Base-by-base conservation (phyloP, 2,329 filamentous ascomycete species). In the Periconia sp. region DNA sequence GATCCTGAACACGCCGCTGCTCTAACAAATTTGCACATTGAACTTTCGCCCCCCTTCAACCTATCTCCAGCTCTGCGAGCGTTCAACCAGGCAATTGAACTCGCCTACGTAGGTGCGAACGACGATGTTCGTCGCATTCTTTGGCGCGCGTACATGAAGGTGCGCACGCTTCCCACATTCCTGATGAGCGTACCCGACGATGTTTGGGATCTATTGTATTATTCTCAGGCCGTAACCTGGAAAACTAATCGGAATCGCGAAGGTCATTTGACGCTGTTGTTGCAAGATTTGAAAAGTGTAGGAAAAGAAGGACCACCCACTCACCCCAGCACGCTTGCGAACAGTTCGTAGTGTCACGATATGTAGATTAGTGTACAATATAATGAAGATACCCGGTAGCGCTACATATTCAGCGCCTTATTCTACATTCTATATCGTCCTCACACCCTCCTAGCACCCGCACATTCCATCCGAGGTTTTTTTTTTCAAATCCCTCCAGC, bases 161-260 rank as follows among this genome's bases (percentile, higher is more conserved):
- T 69, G 3, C 65, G 70, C 3, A 47, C 55, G 2, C 55, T 72
- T 13, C 71, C 71, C 1, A 71, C 65, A 1, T 65, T 74, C 13
- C 47, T 74, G 9, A 56, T 64, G n/a, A 68, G 56, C 15, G 47
- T 74, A 8, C 63, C 64, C 14, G 65, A 71, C 18, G 68, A 73
- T 33, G 68, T 69, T 3, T 74, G 72, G 72, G 72, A 74, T 43
- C 65, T 74, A 8, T 33, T 74, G 42, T 74, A 70, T 49, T 74
- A 74, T 41, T 70, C 64, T 1, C 72, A 74, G 47, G 71, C 71
- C 2, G 70, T 73, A 6, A 71, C 62, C 9, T 74, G 71, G 71
- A 47, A 56, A 1, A 58, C 59, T 1, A 74, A 74, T 50, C 63
- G 68, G 45, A 73, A 71, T 37, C 58, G 70, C 6, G 58, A 66